Conservation (phyloP, 306 rosid genomes). For the Oxytropis ochrocephala region DNA sequence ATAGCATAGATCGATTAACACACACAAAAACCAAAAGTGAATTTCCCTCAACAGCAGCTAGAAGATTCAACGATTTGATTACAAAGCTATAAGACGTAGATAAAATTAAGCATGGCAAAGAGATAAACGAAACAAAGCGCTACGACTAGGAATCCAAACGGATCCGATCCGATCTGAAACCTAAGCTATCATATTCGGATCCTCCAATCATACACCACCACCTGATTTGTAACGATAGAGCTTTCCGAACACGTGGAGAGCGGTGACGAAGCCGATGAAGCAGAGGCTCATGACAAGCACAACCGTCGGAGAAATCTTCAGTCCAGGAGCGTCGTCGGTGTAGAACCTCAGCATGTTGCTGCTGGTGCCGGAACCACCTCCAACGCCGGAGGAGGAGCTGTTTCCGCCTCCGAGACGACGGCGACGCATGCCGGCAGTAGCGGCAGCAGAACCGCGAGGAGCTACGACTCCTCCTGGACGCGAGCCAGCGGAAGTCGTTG, state of each 20-base stretch:
- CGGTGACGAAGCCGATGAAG: constrained; percentile 90
- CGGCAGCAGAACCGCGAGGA: constrained; percentile 93
- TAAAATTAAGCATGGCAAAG: background rate
- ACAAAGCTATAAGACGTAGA: background rate
- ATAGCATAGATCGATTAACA: constrained; percentile 1
- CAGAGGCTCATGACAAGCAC: constrained; percentile 88
- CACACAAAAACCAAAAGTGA: background rate
- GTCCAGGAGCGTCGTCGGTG: constrained; percentile 87
- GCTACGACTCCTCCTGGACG: constrained; percentile 66
- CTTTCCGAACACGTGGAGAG: constrained; percentile 87
- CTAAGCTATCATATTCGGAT: background rate
- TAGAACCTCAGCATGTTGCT: constrained; percentile 87
- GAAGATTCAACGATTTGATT: background rate
- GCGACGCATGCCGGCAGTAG: constrained; percentile 85
- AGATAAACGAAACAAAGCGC: constrained; percentile 9
- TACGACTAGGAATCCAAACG: background rate
- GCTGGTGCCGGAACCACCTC: constrained; percentile 31
- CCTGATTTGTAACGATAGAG: constrained; percentile 37
- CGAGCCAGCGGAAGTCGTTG: constrained; percentile 45
- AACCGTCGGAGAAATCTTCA: constrained; percentile 82
- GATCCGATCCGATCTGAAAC: constrained; percentile 23
- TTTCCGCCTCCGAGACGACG: constrained; percentile 52
- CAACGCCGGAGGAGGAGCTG: constrained; percentile 7
- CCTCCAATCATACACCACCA: constrained; percentile 31
- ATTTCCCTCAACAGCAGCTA: constrained; percentile 5